Evolutionary conservation across 345 rosid species (phyloP), one percentile per base, ranked within the genome.

Genomic region (Moricandia arvensis): DNA sequence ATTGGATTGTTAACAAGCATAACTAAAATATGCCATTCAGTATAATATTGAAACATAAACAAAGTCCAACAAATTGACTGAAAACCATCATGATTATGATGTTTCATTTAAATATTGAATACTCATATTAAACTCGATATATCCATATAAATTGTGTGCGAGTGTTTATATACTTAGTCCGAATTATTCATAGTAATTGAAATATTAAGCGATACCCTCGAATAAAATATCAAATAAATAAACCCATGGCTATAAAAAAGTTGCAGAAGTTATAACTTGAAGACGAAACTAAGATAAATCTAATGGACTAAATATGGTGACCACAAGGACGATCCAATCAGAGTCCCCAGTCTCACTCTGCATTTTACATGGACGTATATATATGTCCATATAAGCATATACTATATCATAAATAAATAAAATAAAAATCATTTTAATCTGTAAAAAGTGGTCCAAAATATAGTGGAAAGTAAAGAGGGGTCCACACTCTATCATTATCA

Each of bases 401-500:
- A 21, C 24, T 21, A 1, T 2, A 21, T 21, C 2, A 21, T 21
- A 21, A 21, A 21, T 21, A 0, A 21, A 21, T 21, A 21, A 21
- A 21, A 0, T 0, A 21, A 21, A 21, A 21, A 29, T 13, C 5
- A 59, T 13, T 59, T 59, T 6, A 59, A 59, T 6, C 15, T 58
- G 63, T 58, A 18, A 10, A 21, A 27, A 71, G 59, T 59, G 43
- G 67, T 43, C 60, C 24, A 21, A 1, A 12, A 21, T 21, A n/a
- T n/a, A n/a, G 24, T 62, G 51, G 63, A 73, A 53, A 54, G 24
- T 51, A 54, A 73, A 63, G 64, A 55, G 30, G 64, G 75, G 69
- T 35, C 66, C 70, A 47, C 66, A 81, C 75, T 64, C 67, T 66
- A 74, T 26, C 55, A 63, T 55, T 47, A 35, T 17, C 17, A 30